These are phyloP conservation scores for Nematodospora anomalae DNA, from an alignment of 1,139 yeast genomes.

Conservation along the genomic window DNA sequence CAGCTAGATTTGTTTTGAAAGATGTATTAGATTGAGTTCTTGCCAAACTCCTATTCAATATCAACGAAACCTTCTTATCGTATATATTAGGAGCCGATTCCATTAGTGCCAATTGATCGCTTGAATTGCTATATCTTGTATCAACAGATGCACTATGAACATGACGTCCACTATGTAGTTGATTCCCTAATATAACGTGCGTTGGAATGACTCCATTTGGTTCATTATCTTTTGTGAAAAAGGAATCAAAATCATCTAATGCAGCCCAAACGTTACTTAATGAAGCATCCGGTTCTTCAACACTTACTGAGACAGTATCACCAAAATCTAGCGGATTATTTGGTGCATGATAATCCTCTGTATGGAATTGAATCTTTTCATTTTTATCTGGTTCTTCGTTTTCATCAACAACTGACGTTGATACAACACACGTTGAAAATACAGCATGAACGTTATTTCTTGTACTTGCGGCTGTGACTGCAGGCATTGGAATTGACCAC, in stretches of 20 bases:
- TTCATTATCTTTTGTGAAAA: conserved; percentile 72
- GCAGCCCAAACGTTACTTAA: conserved; percentile 96
- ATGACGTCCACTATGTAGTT: conserved; percentile 25
- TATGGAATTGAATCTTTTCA: conserved; percentile 58
- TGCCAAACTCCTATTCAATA: conserved; percentile 72
- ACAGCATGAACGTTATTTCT: conserved; percentile 95
- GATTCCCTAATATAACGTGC: conserved; percentile 5
- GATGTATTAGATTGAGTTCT: conserved; percentile 75
- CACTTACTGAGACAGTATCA: conserved; percentile 40
- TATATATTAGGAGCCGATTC: conserved; percentile 79
- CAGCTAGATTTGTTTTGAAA: conserved; percentile 72
- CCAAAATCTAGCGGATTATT: conserved; percentile 32
- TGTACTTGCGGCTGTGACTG: conserved; percentile 81
- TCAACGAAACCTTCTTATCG: conserved; percentile 76
- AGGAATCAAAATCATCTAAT: conserved; percentile 89
- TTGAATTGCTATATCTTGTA: conserved; percentile 36
- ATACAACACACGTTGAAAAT: conserved; percentile 71
- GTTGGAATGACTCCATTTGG: conserved; percentile 18
- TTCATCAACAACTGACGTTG: conserved; percentile 29
- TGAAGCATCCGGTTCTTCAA: conserved; percentile 69
- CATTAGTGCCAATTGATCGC: conserved; percentile 47
- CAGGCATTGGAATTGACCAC: conserved; percentile 97
- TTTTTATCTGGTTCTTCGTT: conserved; percentile 26
- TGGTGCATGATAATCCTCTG: conserved; percentile 61
- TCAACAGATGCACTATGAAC: conserved; percentile 52